Percentiles rank a stretch among this genome's conserved stretches.
Conservation (phyloP, 257 asterid species). For the Handroanthus guayacan region DNA sequence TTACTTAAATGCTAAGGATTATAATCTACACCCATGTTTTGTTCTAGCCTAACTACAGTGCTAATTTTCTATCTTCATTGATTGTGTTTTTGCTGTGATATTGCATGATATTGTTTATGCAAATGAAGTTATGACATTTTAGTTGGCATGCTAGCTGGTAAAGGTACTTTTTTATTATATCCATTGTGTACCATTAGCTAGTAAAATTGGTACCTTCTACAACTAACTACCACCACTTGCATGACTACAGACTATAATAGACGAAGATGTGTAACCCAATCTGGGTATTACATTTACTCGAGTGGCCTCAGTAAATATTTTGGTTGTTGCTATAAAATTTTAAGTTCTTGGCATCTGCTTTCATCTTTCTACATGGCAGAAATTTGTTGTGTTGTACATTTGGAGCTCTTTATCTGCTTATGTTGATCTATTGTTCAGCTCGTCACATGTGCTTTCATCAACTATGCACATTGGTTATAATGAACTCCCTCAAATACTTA, state of each 20-base stretch:
- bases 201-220: background rate
- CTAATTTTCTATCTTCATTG: background rate
- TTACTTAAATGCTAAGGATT: background rate
- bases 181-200: background rate
- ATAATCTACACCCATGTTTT: background rate
- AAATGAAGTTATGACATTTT: background rate
- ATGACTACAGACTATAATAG: background rate
- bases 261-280: too few relatives aligned
- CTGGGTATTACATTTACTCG: too few relatives aligned
- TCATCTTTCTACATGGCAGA: background rate
- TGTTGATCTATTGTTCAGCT: background rate
- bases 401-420: conserved; percentile 5
- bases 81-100: background rate
- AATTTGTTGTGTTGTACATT: background rate
- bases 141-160: background rate
- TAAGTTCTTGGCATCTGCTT: background rate
- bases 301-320: background rate
- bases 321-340: background rate
- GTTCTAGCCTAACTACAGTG: background rate
- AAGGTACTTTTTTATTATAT: background rate
- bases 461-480: conserved; percentile 18
- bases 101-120: background rate
- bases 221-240: background rate
- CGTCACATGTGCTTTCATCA: background rate
- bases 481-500: conserved; percentile 7